Evolutionary conservation across 192 early-diverging fungal genomes (phyloP).

Genomic region (Chytriomyces sp.): DNA sequence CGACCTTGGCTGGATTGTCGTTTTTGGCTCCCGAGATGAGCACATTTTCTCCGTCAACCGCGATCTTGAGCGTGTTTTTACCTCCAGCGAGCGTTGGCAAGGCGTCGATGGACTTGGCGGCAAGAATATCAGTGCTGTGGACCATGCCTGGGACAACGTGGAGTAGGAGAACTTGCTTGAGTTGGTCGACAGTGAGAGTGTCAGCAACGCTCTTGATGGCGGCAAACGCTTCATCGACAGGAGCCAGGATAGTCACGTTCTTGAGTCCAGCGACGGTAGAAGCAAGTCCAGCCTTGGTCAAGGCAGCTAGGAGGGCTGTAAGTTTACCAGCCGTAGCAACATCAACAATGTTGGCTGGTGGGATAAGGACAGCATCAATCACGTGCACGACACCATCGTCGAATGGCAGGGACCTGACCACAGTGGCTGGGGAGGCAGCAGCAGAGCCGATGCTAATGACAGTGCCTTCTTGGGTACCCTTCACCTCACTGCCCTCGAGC

Average conservation of each 20-base stretch:
- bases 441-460: constrained; percentile 6
- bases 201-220: constrained; percentile 35
- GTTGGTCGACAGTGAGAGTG: constrained; percentile 36
- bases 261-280: constrained; percentile 35
- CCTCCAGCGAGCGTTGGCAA: neutral
- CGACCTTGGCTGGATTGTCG: constrained; percentile 43
- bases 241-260: constrained; percentile 54
- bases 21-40: constrained; percentile 44
- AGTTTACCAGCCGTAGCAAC: constrained; percentile 32
- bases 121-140: constrained; percentile 16
- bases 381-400: constrained; percentile 55
- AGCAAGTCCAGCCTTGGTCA: constrained; percentile 31
- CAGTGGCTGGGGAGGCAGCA: constrained; percentile 28
- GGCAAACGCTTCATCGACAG: constrained; percentile 33
- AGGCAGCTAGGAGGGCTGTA: constrained; percentile 32
- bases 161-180: constrained; percentile 39
- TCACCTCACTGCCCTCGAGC: constrained; percentile 24
- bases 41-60: constrained; percentile 31
- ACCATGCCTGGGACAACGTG: constrained; percentile 47
- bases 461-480: neutral
- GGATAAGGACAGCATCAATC: constrained; percentile 50
- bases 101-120: neutral
- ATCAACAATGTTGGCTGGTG: constrained; percentile 41
- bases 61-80: constrained; percentile 20
- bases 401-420: constrained; percentile 41